phyloP scores from a whole-genome alignment of 257 asterid species.

The Penstemon newberryi region DNA sequence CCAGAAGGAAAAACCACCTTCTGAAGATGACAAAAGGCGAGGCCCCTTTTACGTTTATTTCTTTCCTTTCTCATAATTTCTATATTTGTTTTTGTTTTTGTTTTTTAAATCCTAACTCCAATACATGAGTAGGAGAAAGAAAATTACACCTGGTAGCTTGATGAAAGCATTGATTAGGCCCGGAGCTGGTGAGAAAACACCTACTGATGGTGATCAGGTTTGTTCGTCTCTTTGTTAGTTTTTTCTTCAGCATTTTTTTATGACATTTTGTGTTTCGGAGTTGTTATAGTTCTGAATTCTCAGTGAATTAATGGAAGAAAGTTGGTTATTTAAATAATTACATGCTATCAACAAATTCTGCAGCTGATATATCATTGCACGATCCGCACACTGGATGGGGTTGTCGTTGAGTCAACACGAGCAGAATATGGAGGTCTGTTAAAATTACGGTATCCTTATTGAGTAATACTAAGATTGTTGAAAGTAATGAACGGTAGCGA shows the following conservation, averaged over 20 bases:
- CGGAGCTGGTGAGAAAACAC: constrained; percentile 74
- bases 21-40: constrained; percentile 84
- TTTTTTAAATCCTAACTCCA: neutral
- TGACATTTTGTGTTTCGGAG: neutral
- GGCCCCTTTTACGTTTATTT: neutral
- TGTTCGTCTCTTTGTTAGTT: neutral
- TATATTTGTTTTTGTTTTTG: neutral
- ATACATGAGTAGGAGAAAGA: constrained; percentile 57
- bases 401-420: constrained; percentile 80
- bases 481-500: neutral
- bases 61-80: neutral
- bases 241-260: neutral
- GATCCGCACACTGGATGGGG: constrained; percentile 83
- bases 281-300: neutral
- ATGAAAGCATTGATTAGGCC: constrained; percentile 95
- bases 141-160: constrained; percentile 87
- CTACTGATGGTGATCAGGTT: constrained; percentile 92
- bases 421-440: constrained; percentile 73
- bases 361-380: constrained; percentile 90
- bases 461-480: neutral
- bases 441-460: neutral
- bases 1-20: constrained; percentile 56
- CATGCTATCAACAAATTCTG: constrained; percentile 24
- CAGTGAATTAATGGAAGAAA: constrained; percentile 2
- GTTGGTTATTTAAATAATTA: neutral